phyloP scores from a whole-genome alignment of 371 early-diverging fungal species.

The Syncephalis plumigaleata region DNA sequence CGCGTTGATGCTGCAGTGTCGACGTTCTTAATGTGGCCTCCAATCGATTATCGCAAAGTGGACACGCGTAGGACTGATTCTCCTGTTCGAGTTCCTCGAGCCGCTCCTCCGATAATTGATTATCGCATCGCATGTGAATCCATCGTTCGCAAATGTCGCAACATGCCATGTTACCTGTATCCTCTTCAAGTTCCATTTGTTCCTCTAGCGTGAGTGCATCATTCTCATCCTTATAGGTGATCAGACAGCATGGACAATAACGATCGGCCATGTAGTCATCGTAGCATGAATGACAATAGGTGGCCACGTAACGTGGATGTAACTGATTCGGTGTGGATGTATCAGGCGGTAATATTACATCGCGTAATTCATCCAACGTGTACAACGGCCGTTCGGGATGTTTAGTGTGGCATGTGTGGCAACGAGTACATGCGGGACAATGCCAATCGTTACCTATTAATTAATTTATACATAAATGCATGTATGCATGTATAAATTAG shows the following conservation, averaged over 20 bases:
- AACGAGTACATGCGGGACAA: slow-evolving; percentile 41
- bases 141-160: slow-evolving; percentile 73
- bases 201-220: too few relatives aligned
- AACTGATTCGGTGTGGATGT: too few relatives aligned
- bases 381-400: slow-evolving; percentile 1
- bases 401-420: slow-evolving; percentile 32
- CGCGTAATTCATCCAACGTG: too few relatives aligned
- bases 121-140: slow-evolving; percentile 71
- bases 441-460: slow-evolving; percentile 14
- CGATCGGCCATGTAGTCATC: slow-evolving; percentile 35
- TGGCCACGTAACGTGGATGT: slow-evolving; percentile 36
- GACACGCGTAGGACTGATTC: slow-evolving; percentile 51
- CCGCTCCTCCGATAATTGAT: slow-evolving; percentile 37
- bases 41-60: slow-evolving; percentile 27
- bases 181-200: slow-evolving; percentile 16
- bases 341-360: too few relatives aligned
- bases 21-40: too few relatives aligned
- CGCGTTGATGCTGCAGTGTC: too few relatives aligned
- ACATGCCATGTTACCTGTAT: slow-evolving; percentile 41
- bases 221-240: slow-evolving; percentile 43
- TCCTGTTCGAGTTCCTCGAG: slow-evolving; percentile 47
- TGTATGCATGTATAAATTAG: too few relatives aligned
- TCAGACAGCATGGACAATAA: slow-evolving; percentile 64
- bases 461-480: too few relatives aligned
- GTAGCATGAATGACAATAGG: slow-evolving; percentile 43